Evolutionary conservation across 768 basidiomycete genomes (phyloP), one percentile per base, ranked within the genome.

Genomic region (Tulasnella sp.): DNA sequence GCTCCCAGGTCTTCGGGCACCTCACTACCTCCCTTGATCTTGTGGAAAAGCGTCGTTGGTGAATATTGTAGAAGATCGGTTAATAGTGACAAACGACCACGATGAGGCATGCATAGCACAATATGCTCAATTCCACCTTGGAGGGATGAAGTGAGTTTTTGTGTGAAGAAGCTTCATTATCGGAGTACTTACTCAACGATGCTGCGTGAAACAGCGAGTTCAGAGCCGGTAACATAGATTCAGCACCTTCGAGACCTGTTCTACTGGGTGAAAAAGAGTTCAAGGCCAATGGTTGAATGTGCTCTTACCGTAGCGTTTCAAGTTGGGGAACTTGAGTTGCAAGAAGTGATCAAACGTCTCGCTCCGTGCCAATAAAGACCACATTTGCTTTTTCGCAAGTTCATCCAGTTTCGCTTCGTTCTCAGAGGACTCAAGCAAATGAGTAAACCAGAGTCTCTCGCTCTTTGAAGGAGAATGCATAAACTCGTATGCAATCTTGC

Each of bases 171-270:
- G 5, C 28, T 15, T 33, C n/a, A 16, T 3, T 15, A 27, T 22
- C 19, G 19, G 45, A 46, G 39, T 3, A 61, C 59, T 19, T 45
- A 79, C 81, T 74, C 58, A 68, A 65, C 2, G 84, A 73, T 6
- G 87, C 80, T 2, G 74, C 69, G 0, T 71, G 67, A 58, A 95
- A 87, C 15, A 95, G 64, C 0, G 76, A 69, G 54, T 91, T 86
- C 2, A 93, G 68, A 1, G 88, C 90, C 3, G 88, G 83, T 22
- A 95, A 65, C 90, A 93, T 92, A 2, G 86, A 88, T 67, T 93
- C 91, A 1, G 83, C 91, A 2, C 91, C 91, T 64, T 95, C 90
- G 32, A 92, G 71, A 0, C 86, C 89, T 88, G 88, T 60, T 84
- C 74, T 65, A 85, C 86, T 62, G 86, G 19, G 46, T 53, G 29